Conservation (phyloP, 2,329 filamentous ascomycete genomes). For the Elsinoe batatas region DNA sequence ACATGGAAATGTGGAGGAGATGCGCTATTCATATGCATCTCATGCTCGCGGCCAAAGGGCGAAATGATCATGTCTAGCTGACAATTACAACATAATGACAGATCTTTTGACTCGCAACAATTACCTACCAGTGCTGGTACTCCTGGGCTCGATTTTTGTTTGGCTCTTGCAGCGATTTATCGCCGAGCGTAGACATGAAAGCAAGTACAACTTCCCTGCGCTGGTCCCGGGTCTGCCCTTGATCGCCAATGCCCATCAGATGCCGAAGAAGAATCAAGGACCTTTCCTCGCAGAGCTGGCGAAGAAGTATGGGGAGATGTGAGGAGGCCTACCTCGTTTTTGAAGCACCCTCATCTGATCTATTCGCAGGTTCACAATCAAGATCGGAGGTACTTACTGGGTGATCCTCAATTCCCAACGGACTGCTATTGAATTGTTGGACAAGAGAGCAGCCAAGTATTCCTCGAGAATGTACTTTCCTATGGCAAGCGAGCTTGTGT, state of each 20-base stretch:
- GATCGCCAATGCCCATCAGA: constrained; percentile 6
- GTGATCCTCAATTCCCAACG: constrained; percentile 34
- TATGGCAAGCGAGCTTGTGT: constrained; percentile 22
- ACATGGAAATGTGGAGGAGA: neutral
- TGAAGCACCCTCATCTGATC: neutral
- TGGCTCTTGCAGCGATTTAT: neutral
- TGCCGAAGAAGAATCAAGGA: neutral
- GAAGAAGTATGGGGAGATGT: constrained; percentile 10
- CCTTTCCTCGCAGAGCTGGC: neutral
- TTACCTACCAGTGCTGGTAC: neutral
- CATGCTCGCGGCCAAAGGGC: neutral
- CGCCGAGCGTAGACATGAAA: neutral
- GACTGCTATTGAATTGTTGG: constrained; percentile 35
- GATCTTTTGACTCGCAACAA: neutral
- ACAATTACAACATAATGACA: too few species aligned
- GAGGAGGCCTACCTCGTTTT: neutral
- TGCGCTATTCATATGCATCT: neutral
- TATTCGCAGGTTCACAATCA: constrained; percentile 21
- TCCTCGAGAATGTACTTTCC: constrained; percentile 31
- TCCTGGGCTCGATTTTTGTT: neutral
- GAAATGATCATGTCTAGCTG: neutral
- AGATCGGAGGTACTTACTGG: constrained; percentile 34
- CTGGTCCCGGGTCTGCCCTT: constrained; percentile 6
- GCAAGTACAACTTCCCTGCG: constrained; percentile 2
- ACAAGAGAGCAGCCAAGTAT: constrained; percentile 37